Conservation (phyloP, 352 stramenopile species). For the Aphanomyces invadans region DNA sequence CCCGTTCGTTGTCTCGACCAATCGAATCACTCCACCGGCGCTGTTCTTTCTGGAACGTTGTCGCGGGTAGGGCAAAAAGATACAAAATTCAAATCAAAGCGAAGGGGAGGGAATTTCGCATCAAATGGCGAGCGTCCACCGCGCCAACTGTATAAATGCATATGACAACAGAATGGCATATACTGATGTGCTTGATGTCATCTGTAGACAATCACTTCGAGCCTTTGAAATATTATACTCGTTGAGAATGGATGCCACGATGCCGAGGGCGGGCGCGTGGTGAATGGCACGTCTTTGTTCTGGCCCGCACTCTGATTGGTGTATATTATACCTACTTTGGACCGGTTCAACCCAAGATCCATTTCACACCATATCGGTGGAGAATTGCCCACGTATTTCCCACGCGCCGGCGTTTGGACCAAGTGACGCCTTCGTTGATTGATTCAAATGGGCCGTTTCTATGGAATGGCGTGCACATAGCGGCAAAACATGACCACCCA, state of each 20-base stretch:
- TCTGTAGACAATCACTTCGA: neutral
- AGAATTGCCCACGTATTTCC: neutral
- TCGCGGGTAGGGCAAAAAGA: slow-evolving; percentile 5
- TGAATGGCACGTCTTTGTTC: slow-evolving; percentile 5
- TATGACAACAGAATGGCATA: neutral
- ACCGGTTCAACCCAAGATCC: neutral
- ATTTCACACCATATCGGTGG: neutral
- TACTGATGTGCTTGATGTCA: too few species aligned
- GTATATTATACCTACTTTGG: neutral
- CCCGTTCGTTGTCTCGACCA: neutral
- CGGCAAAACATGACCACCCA: too few species aligned
- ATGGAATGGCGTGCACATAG: too few species aligned
- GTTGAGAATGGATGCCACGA: too few species aligned
- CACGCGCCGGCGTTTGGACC: neutral
- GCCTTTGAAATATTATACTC: neutral
- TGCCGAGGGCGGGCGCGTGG: neutral
- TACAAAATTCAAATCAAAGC: slow-evolving; percentile 25
- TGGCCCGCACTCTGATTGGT: neutral
- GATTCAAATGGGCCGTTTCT: too few species aligned
- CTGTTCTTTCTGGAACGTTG: slow-evolving; percentile 23
- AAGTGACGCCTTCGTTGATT: neutral
- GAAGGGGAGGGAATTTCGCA: slow-evolving; percentile 9
- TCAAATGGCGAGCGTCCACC: neutral
- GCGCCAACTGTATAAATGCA: neutral
- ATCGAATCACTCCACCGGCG: neutral